These are phyloP conservation scores for Aspergillus neoniger DNA, from an alignment of 2,329 filamentous ascomycete species.

Conservation along the genomic window DNA sequence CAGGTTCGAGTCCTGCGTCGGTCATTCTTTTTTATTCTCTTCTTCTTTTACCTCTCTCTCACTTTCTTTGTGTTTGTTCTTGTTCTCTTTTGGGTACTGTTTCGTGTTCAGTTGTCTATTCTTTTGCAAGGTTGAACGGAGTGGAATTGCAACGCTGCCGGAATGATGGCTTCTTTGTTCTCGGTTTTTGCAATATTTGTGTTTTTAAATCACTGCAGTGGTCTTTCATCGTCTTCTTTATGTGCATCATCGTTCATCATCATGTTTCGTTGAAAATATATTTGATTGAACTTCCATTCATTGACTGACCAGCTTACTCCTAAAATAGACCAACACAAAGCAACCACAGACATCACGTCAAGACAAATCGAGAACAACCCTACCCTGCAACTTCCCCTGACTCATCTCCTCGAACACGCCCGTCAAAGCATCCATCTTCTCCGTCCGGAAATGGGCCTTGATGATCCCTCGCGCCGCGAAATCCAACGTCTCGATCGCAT, in stretches of 20 bases:
- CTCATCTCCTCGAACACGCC: slow-evolving; percentile 50
- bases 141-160: no score
- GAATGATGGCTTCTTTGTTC: no score
- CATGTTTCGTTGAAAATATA: neutral
- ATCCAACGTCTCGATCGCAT: slow-evolving; percentile 53
- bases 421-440: slow-evolving; percentile 52
- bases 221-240: neutral
- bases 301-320: neutral
- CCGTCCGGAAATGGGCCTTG: slow-evolving; percentile 47
- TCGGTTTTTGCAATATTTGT: no score
- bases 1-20: slow-evolving; percentile 49
- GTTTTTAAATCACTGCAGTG: no score
- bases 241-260: neutral
- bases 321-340: neutral
- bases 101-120: no score
- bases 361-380: slow-evolving; percentile 51
- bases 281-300: no score
- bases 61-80: neutral
- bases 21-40: slow-evolving; percentile 23
- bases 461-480: slow-evolving; percentile 52
- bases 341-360: slow-evolving; percentile 5
- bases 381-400: slow-evolving; percentile 47
- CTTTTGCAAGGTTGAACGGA: no score
- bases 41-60: neutral
- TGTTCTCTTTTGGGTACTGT: neutral